Percentiles rank a stretch among this genome's conserved stretches.
Evolutionary conservation across 1,284 basidiomycete genomes (phyloP).

Genomic region (Sporisorium exsertum): DNA sequence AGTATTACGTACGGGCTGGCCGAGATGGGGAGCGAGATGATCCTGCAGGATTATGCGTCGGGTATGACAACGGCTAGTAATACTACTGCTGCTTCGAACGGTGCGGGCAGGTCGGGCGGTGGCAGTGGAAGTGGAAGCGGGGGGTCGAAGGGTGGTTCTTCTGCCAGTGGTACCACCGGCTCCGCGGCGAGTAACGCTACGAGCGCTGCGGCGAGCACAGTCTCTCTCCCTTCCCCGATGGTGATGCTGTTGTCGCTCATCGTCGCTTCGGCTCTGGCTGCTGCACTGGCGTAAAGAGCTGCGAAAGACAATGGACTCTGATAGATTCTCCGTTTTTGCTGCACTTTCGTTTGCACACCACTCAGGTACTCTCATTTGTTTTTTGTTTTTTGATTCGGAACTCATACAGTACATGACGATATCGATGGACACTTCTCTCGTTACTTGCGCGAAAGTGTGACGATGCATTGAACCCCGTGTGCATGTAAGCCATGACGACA

Average conservation of each 20-base stretch:
- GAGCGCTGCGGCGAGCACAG: not conserved
- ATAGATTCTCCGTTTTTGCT: not conserved
- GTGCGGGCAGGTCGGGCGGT: not conserved
- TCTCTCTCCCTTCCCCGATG: not conserved
- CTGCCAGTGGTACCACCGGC: not conserved
- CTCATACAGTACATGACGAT: not conserved
- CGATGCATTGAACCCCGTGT: not conserved
- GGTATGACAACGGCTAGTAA: conserved; percentile 2
- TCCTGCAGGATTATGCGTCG: conserved; percentile 19
- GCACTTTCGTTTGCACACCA: not conserved
- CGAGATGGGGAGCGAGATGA: conserved; percentile 58
- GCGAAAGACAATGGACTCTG: not conserved
- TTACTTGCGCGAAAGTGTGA: not conserved
- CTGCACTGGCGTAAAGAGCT: not conserved
- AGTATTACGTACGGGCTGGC: conserved; percentile 75
- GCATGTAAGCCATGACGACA: not conserved
- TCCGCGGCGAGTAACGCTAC: not conserved
- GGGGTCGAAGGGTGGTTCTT: not conserved
- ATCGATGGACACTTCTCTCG: not conserved
- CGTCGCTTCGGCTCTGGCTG: not conserved
- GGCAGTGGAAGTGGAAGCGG: not conserved
- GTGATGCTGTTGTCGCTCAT: not conserved
- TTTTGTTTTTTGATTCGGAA: not conserved
- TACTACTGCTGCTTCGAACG: not conserved
- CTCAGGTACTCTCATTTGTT: not conserved